Evolutionary conservation across 352 stramenopile species (phyloP).

Genomic region (Phytophthora uliginosa): DNA sequence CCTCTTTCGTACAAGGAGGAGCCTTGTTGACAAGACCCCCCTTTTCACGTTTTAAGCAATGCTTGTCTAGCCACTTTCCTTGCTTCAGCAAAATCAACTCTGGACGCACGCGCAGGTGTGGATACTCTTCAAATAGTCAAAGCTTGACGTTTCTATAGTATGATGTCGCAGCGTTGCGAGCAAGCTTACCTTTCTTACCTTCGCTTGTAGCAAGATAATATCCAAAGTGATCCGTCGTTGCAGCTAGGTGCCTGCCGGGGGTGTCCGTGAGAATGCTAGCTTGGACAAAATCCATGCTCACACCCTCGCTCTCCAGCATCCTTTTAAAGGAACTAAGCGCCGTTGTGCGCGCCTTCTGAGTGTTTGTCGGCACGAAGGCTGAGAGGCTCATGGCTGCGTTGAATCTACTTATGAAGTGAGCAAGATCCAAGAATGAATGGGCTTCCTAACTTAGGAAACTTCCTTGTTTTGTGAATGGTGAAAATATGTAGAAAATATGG

Average conservation of each 20-base stretch:
- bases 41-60: slow-evolving; percentile 31
- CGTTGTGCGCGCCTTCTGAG: slow-evolving; percentile 15
- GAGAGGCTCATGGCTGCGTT: slow-evolving; percentile 13
- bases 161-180: slow-evolving; percentile 10
- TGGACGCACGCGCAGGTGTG: slow-evolving; percentile 6
- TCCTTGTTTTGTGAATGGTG: neutral
- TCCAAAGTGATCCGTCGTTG: slow-evolving; percentile 12
- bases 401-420: too few relatives aligned
- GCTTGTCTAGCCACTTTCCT: slow-evolving; percentile 19
- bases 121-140: slow-evolving; percentile 14
- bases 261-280: slow-evolving; percentile 5
- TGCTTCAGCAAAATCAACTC: slow-evolving; percentile 21
- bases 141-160: slow-evolving; percentile 20
- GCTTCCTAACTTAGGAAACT: slow-evolving; percentile 1
- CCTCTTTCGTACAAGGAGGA: slow-evolving; percentile 37
- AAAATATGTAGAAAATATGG: slow-evolving; percentile 15
- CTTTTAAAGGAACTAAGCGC: slow-evolving; percentile 4
- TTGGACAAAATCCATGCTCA: slow-evolving; percentile 8
- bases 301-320: neutral
- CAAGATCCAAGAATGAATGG: neutral
- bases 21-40: slow-evolving; percentile 30
- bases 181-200: slow-evolving; percentile 26
- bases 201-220: slow-evolving; percentile 23
- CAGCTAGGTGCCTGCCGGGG: slow-evolving; percentile 5
- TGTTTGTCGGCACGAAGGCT: slow-evolving; percentile 18